phyloP scores from a whole-genome alignment of 1,284 basidiomycete genomes.

The Cutaneotrichosporon sp. region DNA sequence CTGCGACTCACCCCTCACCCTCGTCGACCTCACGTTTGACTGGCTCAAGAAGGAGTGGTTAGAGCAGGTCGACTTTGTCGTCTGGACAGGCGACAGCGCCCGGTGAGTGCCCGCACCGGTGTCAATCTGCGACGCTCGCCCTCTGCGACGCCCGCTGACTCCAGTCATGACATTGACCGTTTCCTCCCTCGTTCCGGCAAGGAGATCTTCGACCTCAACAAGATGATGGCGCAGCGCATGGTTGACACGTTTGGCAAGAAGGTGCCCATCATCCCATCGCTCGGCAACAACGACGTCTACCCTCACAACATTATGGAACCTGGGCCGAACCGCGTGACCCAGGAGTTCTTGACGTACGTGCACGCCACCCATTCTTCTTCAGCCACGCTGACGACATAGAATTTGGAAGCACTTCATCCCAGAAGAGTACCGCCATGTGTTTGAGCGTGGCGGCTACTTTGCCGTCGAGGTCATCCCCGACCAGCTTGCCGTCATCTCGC shows the following conservation, averaged over 20 bases:
- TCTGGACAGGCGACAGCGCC: constrained; percentile 92
- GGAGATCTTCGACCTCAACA: constrained; percentile 80
- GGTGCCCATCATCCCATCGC: constrained; percentile 78
- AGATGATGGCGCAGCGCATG: constrained; percentile 70
- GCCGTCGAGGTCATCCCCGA: constrained; percentile 78
- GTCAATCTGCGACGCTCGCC: constrained; percentile 8
- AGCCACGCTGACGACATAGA: constrained; percentile 51
- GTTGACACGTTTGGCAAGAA: constrained; percentile 67
- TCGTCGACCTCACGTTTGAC: constrained; percentile 79
- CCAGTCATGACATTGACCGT: constrained; percentile 84
- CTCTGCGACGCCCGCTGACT: constrained; percentile 14
- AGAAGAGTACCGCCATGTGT: constrained; percentile 74
- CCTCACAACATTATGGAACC: constrained; percentile 63
- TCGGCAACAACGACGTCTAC: constrained; percentile 91
- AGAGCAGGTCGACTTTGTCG: constrained; percentile 82
- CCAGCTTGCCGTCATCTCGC: constrained; percentile 73
- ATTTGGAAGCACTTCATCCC: constrained; percentile 86
- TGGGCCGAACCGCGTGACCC: constrained; percentile 79
- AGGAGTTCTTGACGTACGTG: constrained; percentile 67
- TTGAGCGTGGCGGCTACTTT: constrained; percentile 82
- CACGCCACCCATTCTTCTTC: constrained; percentile 2
- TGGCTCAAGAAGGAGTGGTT: constrained; percentile 79
- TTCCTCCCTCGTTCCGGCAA: constrained; percentile 72
- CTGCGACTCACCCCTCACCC: constrained; percentile 78
- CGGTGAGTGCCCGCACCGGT: constrained; percentile 58